These are phyloP conservation scores for Gigaspora rosea DNA, from an alignment of 192 early-diverging fungal species.

Conservation along the genomic window DNA sequence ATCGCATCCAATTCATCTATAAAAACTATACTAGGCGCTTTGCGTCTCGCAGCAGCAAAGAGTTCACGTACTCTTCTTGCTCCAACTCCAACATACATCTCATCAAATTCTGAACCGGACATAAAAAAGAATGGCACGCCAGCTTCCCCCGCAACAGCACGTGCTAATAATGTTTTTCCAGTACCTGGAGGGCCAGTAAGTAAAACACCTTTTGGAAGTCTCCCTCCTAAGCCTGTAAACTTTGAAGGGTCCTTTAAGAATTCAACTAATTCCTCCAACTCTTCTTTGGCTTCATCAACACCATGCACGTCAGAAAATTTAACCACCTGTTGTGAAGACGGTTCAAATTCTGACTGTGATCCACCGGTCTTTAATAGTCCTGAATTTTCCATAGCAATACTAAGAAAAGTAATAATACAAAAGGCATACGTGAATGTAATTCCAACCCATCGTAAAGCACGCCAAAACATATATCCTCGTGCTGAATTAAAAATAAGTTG, in stretches of 20 bases:
- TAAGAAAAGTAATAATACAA: constrained; percentile 69
- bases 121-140: constrained; percentile 99
- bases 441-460: constrained; percentile 59
- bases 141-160: constrained; percentile 97
- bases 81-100: constrained; percentile 98
- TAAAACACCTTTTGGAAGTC: constrained; percentile 91
- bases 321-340: constrained; percentile 61
- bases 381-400: constrained; percentile 69
- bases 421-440: constrained; percentile 68
- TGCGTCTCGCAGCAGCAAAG: constrained; percentile 76
- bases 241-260: constrained; percentile 91
- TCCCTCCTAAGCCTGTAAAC: constrained; percentile 92
- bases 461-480: constrained; percentile 60
- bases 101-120: constrained; percentile 98
- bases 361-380: constrained; percentile 65
- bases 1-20: constrained; percentile 99
- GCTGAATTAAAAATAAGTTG: constrained; percentile 27
- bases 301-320: constrained; percentile 95
- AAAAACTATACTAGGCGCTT: constrained; percentile 90
- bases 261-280: constrained; percentile 93
- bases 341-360: constrained; percentile 60
- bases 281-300: constrained; percentile 97
- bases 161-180: constrained; percentile 95
- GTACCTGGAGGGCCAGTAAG: constrained; percentile 93
- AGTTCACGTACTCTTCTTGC: constrained; percentile 84